Evolutionary conservation across 2,329 filamentous ascomycete species (phyloP).

Genomic region (Monosporascus sp.): DNA sequence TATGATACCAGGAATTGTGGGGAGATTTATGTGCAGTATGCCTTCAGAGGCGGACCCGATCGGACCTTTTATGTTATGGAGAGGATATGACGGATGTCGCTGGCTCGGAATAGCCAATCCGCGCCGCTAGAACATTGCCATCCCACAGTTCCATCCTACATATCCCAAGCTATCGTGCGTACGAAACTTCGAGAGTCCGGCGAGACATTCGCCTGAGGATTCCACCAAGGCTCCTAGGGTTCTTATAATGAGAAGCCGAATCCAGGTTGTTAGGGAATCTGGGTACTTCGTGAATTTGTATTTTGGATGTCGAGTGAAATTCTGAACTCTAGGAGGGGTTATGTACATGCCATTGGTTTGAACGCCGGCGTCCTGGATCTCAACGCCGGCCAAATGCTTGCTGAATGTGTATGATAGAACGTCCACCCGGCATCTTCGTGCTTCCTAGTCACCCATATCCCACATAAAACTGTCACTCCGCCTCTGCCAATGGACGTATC

Average conservation of each 20-base stretch:
- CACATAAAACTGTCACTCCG: background rate
- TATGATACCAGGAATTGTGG: too few relatives aligned
- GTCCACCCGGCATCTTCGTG: background rate
- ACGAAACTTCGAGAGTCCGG: too few relatives aligned
- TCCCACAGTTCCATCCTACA: background rate
- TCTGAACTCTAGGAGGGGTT: background rate
- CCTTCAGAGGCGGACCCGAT: too few relatives aligned
- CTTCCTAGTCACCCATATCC: background rate
- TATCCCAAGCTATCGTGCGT: background rate
- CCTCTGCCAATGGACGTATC: background rate
- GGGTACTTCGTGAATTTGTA: slow-evolving; percentile 8
- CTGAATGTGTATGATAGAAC: slow-evolving; percentile 7
- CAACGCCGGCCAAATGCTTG: slow-evolving; percentile 14
- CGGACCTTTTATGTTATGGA: background rate
- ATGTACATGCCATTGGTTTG: slow-evolving; percentile 1
- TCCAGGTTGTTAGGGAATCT: background rate
- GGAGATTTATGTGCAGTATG: too few relatives aligned
- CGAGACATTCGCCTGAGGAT: too few relatives aligned
- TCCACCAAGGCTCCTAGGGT: too few relatives aligned
- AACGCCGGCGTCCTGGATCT: slow-evolving; percentile 2
- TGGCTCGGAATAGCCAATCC: background rate
- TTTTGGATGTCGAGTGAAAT: slow-evolving; percentile 2
- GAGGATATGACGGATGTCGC: background rate
- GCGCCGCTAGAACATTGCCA: background rate
- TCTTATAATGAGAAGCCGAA: background rate